A percentile compares a stretch with the other conserved stretches of the same genome.
These are phyloP conservation scores for Coprinopsis cinerea DNA, from an alignment of 768 basidiomycete genomes.

Conservation along the genomic window DNA sequence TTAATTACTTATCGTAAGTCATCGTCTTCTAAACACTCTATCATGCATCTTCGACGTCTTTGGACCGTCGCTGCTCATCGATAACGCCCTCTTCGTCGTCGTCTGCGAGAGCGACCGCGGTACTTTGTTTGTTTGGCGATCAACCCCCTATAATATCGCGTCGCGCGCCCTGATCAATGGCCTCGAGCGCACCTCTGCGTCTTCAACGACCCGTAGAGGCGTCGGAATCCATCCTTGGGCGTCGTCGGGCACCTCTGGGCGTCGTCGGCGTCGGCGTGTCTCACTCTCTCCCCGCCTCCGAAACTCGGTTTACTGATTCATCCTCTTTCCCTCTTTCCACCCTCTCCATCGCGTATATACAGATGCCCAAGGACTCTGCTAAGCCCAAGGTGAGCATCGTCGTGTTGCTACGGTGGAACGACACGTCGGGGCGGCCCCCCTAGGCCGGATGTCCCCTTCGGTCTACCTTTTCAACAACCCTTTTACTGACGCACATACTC, in stretches of 20 bases:
- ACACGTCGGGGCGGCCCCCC: slow-evolving; percentile 14
- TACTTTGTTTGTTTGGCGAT: slow-evolving; percentile 9
- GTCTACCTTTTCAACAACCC: slow-evolving; percentile 10
- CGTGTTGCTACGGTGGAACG: slow-evolving; percentile 10
- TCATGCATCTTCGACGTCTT: neutral
- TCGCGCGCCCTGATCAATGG: slow-evolving; percentile 5
- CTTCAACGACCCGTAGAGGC: neutral
- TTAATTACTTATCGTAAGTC: slow-evolving; percentile 6
- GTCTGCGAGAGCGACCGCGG: neutral
- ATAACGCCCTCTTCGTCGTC: slow-evolving; percentile 7
- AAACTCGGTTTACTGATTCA: slow-evolving; percentile 6
- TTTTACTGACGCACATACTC: slow-evolving; percentile 6
- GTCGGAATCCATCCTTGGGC: neutral
- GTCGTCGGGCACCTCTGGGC: neutral
- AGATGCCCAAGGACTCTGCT: slow-evolving; percentile 78
- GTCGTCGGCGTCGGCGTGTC: slow-evolving; percentile 4
- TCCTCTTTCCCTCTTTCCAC: neutral
- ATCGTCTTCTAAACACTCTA: neutral
- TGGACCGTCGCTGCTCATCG: neutral
- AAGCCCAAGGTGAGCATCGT: slow-evolving; percentile 57
- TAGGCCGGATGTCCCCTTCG: slow-evolving; percentile 1
- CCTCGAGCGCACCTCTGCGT: neutral
- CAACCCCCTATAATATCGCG: slow-evolving; percentile 7
- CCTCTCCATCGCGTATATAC: slow-evolving; percentile 11
- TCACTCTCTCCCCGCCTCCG: neutral